Percentiles rank a stretch among this genome's conserved stretches.
Conservation (phyloP, 306 rosid genomes). For the peach (Prunus persica) region Prunus_persica_NCBIv2 NC_034015.1:18630001-18630500, state of each 20-base stretch:
- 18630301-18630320: conserved; percentile 51
- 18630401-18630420: background rate
- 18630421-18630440: background rate
- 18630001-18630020: conserved; percentile 18
- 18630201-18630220: conserved; percentile 32
- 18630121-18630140: conserved; percentile 34
- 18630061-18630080: conserved; percentile 29
- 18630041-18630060: conserved; percentile 35
- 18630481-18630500: too few relatives aligned
- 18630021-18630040: conserved; percentile 28
- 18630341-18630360: background rate
- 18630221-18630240: conserved; percentile 33
- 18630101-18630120: conserved; percentile 31
- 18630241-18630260: conserved; percentile 31
- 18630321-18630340: conserved; percentile 30
- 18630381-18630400: conserved; percentile 4
- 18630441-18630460: too few relatives aligned
- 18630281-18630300: conserved; percentile 43
- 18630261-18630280: conserved; percentile 39
- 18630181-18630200: conserved; percentile 28
- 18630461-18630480: too few relatives aligned
- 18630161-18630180: conserved; percentile 14
- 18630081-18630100: conserved; percentile 14
- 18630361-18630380: conserved; percentile 3
- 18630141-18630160: conserved; percentile 25